Base-by-base conservation (phyloP, 2,329 filamentous ascomycete genomes). In the Aspergillus arachidicola region DNA sequence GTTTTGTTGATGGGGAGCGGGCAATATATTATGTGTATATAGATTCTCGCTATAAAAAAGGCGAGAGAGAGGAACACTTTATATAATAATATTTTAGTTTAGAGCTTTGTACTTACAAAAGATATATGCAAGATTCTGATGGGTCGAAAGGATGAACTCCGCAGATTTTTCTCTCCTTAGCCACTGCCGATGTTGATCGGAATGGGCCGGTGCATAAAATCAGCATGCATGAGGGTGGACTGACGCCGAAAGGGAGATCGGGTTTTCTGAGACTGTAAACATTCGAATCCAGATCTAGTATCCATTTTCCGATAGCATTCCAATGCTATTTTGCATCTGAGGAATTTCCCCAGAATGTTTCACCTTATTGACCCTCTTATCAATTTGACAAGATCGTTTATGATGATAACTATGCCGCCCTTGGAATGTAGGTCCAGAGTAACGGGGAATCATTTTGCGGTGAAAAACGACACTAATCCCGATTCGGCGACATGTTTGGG, bases 141-240 rank as follows among this genome's bases (percentile, higher is more conserved):
- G 10, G 26, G 14, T 19, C 26, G 26, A 10, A 6, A 21, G 19
- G n/a, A 21, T 26, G 51, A 7, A n/a, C 11, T 28, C 7, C 19
- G n/a, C 28, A 16, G 23, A 19, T n/a, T 19, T 50, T 50, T 51
- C 26, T 30, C 6, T 19, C 19, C 10, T 6, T 3, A 11, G 26
- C 48, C 48, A 51, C 28, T 51, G 48, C 48, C 28, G 28, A 51
- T 26, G 32, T 55, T 28, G 51, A 55, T 55, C 51, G 51, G 51
- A n/a, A 38, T 38, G 51, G 51, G 34, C n/a, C 51, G 51, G 51
- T 55, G 51, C 51, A 38, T 28, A 28, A 28, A 28, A 28, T 36
- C n/a, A 21, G 51, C 51, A 55, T 36, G 48, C 48, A 51, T 14
- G n/a, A 38, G n/a, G 51, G 51, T 55, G 51, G 51, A 55, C 51